These are phyloP conservation scores for Didymella lethalis DNA, from an alignment of 2,329 filamentous ascomycete species.

Conservation along the genomic window DNA sequence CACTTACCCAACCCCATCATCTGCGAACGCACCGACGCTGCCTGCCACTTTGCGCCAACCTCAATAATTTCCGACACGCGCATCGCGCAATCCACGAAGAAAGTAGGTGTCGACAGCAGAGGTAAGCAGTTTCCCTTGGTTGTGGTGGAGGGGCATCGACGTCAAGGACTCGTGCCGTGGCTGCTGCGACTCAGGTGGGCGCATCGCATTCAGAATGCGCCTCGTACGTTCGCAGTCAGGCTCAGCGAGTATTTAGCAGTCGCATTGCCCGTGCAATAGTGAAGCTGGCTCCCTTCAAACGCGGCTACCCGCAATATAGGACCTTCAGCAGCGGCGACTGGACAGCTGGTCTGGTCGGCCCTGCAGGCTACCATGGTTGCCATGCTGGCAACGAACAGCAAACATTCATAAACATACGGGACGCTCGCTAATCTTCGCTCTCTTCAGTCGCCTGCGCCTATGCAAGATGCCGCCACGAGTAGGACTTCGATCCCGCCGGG, in stretches of 20 bases:
- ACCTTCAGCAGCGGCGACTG: slow-evolving; percentile 18
- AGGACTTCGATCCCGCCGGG: slow-evolving; percentile 42
- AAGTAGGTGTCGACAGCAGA: slow-evolving; percentile 3
- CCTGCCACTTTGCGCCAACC: slow-evolving; percentile 22
- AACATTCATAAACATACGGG: slow-evolving; percentile 20
- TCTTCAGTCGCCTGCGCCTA: slow-evolving; percentile 24
- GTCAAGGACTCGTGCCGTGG: slow-evolving; percentile 9
- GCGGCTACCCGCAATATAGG: slow-evolving; percentile 10
- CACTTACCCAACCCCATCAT: slow-evolving; percentile 25
- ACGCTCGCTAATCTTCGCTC: slow-evolving; percentile 28
- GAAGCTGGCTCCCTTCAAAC: not conserved
- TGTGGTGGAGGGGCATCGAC: slow-evolving; percentile 18
- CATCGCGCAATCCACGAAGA: slow-evolving; percentile 10
- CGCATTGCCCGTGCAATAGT: slow-evolving; percentile 7
- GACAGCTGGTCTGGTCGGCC: slow-evolving; percentile 13
- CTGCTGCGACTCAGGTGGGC: slow-evolving; percentile 7
- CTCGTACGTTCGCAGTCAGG: not conserved
- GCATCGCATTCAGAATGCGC: slow-evolving; percentile 10
- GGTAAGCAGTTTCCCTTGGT: slow-evolving; percentile 18
- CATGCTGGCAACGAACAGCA: slow-evolving; percentile 23
- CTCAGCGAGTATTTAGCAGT: slow-evolving; percentile 1
- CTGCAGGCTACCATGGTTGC: slow-evolving; percentile 13
- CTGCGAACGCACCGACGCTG: slow-evolving; percentile 22
- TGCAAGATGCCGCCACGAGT: slow-evolving; percentile 43
- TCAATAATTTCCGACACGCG: slow-evolving; percentile 11